Conservation (phyloP, 371 early-diverging fungal species). For the Cokeromyces recurvatus region DNA sequence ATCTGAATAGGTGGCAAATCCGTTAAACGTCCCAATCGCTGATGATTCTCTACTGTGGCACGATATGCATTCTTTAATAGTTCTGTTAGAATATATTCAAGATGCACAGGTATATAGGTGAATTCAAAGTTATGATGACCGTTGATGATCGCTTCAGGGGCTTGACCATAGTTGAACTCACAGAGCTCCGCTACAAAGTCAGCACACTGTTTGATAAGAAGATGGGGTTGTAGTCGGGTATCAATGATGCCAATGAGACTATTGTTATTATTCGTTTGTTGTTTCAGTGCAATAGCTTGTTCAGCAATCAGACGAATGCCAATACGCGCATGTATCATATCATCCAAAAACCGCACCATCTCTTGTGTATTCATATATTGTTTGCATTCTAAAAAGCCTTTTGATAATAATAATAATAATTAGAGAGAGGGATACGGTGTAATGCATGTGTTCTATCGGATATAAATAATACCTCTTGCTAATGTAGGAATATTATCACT, state of each 20-base stretch:
- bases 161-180: constrained; percentile 84
- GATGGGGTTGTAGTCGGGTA: constrained; percentile 66
- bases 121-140: constrained; percentile 78
- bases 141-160: constrained; percentile 50
- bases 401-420: too few species aligned
- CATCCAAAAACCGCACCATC: constrained; percentile 77
- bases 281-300: constrained; percentile 84
- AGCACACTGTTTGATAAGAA: constrained; percentile 62
- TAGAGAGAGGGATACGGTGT: too few species aligned
- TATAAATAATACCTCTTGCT: constrained; percentile 60
- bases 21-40: constrained; percentile 36
- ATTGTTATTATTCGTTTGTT: constrained; percentile 36
- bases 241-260: constrained; percentile 86
- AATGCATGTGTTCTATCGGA: neutral
- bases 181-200: constrained; percentile 83
- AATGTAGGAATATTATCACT: constrained; percentile 82
- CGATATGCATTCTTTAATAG: constrained; percentile 89
- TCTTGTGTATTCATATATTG: constrained; percentile 80
- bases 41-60: constrained; percentile 82
- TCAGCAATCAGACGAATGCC: constrained; percentile 94
- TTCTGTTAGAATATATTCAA: constrained; percentile 94
- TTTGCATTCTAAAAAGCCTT: constrained; percentile 72
- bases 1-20: constrained; percentile 75
- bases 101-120: constrained; percentile 90
- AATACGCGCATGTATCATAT: constrained; percentile 90